These are phyloP conservation scores for Starmerella ratchasimensis DNA, from an alignment of 805 yeast species.

Conservation along the genomic window DNA sequence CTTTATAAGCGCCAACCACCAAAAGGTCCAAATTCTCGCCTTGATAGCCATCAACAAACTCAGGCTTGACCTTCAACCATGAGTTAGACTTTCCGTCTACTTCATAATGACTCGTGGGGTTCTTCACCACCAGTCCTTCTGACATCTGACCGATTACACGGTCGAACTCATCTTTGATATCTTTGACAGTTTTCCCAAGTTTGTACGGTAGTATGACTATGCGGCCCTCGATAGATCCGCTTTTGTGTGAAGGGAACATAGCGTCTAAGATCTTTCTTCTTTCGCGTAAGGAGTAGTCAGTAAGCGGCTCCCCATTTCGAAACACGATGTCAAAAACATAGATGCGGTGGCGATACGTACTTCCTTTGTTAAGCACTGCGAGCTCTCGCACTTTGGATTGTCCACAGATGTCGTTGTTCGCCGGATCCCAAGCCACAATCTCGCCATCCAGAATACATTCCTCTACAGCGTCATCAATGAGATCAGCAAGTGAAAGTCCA, in stretches of 20 bases:
- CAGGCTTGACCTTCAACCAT: constrained; percentile 92
- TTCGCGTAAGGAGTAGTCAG: constrained; percentile 38
- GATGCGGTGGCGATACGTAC: constrained; percentile 23
- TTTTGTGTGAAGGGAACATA: constrained; percentile 30
- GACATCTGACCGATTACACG: constrained; percentile 45
- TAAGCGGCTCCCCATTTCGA: constrained; percentile 52
- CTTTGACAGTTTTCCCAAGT: constrained; percentile 34
- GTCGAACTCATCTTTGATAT: constrained; percentile 43
- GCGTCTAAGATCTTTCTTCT: constrained; percentile 41
- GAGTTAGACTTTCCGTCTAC: constrained; percentile 45
- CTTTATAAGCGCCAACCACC: constrained; percentile 59
- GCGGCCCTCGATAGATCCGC: constrained; percentile 5
- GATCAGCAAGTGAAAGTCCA: constrained; percentile 10
- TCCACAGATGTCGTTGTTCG: constrained; percentile 42
- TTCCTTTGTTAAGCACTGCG: constrained; percentile 37
- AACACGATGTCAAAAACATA: constrained; percentile 61
- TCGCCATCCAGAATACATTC: constrained; percentile 69
- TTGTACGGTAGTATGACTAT: constrained; percentile 25
- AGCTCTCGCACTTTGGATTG: constrained; percentile 61
- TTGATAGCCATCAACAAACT: constrained; percentile 59
- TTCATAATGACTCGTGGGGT: constrained; percentile 41
- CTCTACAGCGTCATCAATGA: constrained; percentile 22
- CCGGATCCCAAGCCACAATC: constrained; percentile 74
- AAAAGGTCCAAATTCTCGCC: constrained; percentile 76
- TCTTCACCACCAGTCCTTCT: constrained; percentile 76